Conservation (phyloP, 1,284 basidiomycete genomes). For the Apiotrichum sp. region DNA sequence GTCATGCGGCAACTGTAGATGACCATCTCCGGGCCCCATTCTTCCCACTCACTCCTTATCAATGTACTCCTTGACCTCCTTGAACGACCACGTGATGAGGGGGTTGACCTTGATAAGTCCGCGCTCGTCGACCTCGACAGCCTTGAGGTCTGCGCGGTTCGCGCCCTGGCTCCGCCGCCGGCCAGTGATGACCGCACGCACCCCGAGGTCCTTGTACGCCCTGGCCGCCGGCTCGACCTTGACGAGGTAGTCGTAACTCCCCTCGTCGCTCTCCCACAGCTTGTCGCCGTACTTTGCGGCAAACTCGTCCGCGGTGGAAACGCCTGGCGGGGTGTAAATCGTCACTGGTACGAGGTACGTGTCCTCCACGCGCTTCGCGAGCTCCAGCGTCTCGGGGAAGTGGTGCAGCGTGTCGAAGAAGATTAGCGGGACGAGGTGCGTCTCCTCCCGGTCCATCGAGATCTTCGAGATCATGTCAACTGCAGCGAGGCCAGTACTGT, state of each 20-base stretch:
- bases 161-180: constrained; percentile 86
- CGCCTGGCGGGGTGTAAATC: constrained; percentile 73
- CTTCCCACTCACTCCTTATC: constrained; percentile 55
- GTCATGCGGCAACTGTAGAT: too few species aligned
- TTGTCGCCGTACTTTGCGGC: constrained; percentile 72
- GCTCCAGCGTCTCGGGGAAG: constrained; percentile 84
- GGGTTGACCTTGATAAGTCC: constrained; percentile 95
- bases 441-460: constrained; percentile 42
- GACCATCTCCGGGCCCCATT: too few species aligned
- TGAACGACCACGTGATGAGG: constrained; percentile 82
- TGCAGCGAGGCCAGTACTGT: constrained; percentile 72
- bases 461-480: constrained; percentile 88
- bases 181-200: constrained; percentile 88
- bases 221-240: constrained; percentile 93
- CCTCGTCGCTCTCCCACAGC: constrained; percentile 86
- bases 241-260: constrained; percentile 83
- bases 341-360: constrained; percentile 69
- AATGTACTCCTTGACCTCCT: constrained; percentile 79
- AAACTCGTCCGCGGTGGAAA: constrained; percentile 65
- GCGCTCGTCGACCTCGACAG: constrained; percentile 85
- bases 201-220: constrained; percentile 74
- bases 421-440: constrained; percentile 55
- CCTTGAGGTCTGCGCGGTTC: constrained; percentile 72
- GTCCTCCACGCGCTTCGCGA: constrained; percentile 71
- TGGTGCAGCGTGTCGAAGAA: constrained; percentile 97